These are phyloP conservation scores for Starmera caribaea DNA, from an alignment of 805 yeast species.

Conservation along the genomic window DNA sequence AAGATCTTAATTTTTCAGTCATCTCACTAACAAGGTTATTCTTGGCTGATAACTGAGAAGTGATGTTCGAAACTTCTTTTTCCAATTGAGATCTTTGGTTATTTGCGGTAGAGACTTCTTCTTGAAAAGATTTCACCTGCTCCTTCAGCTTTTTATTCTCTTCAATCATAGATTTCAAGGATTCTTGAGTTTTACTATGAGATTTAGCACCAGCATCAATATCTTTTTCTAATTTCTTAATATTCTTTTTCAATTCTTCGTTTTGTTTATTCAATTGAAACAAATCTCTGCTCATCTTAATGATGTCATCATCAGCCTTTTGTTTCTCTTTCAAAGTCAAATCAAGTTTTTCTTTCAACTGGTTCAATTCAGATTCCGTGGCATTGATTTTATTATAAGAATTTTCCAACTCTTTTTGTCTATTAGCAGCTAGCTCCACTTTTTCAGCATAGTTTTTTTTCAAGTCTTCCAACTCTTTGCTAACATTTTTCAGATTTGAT, in stretches of 20 bases:
- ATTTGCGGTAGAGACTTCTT: neutral
- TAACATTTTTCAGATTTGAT: conserved; percentile 13
- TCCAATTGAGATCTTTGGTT: neutral
- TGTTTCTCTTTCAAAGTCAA: conserved; percentile 30
- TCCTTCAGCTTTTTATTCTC: neutral
- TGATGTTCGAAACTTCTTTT: conserved; percentile 12
- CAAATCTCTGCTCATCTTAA: conserved; percentile 81
- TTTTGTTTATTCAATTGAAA: conserved; percentile 55
- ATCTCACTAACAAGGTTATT: conserved; percentile 26
- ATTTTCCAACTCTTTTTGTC: conserved; percentile 20
- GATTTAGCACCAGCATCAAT: conserved; percentile 14
- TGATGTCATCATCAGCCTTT: conserved; percentile 78
- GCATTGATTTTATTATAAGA: conserved; percentile 8
- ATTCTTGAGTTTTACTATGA: conserved; percentile 7
- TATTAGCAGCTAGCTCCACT: conserved; percentile 22
- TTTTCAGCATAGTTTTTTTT: conserved; percentile 24
- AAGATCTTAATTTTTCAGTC: conserved; percentile 28
- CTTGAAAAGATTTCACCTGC: neutral
- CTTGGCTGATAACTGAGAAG: conserved; percentile 19
- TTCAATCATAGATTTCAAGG: conserved; percentile 7
- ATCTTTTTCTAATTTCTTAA: conserved; percentile 29
- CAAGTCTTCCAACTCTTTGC: conserved; percentile 14
- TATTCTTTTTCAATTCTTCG: conserved; percentile 35
- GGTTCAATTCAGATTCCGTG: conserved; percentile 14
- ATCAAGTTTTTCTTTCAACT: conserved; percentile 18